Evolutionary conservation across 139 green algal species (phyloP).

Genomic region (Pedinophyceae sp.): DNA sequence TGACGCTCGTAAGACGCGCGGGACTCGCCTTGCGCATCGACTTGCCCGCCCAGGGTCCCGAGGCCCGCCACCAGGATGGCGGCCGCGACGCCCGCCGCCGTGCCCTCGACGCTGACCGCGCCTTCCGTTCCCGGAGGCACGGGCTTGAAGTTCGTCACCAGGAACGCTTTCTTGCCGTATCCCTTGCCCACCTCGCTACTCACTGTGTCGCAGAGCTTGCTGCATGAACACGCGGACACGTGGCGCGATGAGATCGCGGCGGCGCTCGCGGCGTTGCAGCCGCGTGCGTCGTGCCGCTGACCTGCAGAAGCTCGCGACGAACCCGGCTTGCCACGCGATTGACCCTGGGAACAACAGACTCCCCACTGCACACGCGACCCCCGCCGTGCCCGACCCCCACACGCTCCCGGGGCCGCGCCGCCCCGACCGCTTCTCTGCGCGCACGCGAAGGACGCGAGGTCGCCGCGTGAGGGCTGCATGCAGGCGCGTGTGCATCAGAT

Average conservation of each 20-base stretch:
- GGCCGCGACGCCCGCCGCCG: constrained; percentile 50
- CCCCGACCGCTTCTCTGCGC: constrained; percentile 61
- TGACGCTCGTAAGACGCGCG: too few relatives aligned
- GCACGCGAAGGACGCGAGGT: too few relatives aligned
- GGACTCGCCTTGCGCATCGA: too few relatives aligned
- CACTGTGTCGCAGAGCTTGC: constrained; percentile 88
- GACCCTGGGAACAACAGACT: not conserved
- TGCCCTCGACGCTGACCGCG: constrained; percentile 86
- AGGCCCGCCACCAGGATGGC: constrained; percentile 33
- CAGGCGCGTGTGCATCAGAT: not conserved
- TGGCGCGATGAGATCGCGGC: too few relatives aligned
- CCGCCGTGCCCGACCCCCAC: constrained; percentile 18
- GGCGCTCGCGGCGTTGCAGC: too few relatives aligned
- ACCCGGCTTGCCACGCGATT: constrained; percentile 36
- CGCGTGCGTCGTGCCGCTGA: constrained; percentile 11
- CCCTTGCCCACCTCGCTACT: constrained; percentile 91
- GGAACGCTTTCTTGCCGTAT: constrained; percentile 82
- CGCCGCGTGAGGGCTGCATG: too few relatives aligned
- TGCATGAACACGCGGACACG: constrained; percentile 8
- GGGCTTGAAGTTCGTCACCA: constrained; percentile 54
- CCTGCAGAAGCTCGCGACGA: constrained; percentile 71
- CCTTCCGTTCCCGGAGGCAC: constrained; percentile 90
- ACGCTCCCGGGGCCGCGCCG: constrained; percentile 38
- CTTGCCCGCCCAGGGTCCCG: too few relatives aligned
- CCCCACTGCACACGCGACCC: not conserved